phyloP scores from a whole-genome alignment of 768 basidiomycete species.

The Amanita rimosa region DNA sequence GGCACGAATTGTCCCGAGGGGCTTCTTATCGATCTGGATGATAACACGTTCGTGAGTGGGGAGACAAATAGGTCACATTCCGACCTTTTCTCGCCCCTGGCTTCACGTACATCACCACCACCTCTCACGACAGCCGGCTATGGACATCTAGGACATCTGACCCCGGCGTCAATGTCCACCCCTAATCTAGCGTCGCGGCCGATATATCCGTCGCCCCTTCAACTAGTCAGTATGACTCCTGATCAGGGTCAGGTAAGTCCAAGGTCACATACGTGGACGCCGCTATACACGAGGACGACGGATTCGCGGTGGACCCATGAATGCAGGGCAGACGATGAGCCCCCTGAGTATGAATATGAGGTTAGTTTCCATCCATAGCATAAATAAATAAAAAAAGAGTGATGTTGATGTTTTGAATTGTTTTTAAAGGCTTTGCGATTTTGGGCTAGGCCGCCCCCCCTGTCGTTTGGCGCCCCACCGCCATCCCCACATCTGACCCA shows the following conservation, averaged over 20 bases:
- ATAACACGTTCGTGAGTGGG: constrained; percentile 3
- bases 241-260: background rate
- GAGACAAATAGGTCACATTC: background rate
- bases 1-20: constrained; percentile 3
- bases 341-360: background rate
- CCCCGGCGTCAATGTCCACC: background rate
- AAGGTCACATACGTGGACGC: background rate
- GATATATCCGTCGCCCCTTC: background rate
- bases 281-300: background rate
- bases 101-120: background rate
- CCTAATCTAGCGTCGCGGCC: constrained; percentile 2
- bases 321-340: background rate
- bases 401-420: background rate
- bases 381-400: no score
- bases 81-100: background rate
- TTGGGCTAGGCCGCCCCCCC: background rate
- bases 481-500: background rate
- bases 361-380: no score
- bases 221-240: background rate
- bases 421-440: background rate
- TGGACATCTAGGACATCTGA: background rate
- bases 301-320: background rate
- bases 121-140: background rate
- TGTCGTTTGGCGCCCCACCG: background rate
- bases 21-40: constrained; percentile 5